A percentile compares a stretch with the other conserved stretches of the same genome.
These are phyloP conservation scores for Metrosideros polymorpha DNA, from an alignment of 441 rosid species.

Conservation along the genomic window DNA sequence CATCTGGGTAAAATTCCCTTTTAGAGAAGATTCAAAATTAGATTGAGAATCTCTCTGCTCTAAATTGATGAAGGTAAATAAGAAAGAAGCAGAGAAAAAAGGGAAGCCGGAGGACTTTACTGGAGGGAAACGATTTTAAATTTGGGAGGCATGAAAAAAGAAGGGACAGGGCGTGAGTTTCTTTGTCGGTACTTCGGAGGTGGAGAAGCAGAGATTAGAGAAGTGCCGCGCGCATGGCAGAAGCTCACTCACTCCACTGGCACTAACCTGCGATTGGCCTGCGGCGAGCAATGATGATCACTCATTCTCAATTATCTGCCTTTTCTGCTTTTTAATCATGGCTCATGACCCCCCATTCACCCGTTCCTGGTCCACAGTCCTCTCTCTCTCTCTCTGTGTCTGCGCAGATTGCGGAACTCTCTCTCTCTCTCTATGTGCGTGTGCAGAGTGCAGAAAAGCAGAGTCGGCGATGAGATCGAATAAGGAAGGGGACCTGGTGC, in stretches of 20 bases:
- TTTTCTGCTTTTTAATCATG: constrained; percentile 1
- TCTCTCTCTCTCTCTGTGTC: neutral
- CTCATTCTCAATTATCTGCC: neutral
- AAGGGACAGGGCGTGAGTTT: neutral
- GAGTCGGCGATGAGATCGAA: neutral
- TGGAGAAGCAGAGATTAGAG: neutral
- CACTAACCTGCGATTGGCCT: neutral
- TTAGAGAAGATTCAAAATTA: neutral
- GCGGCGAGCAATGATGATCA: neutral
- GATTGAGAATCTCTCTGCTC: neutral
- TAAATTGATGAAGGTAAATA: neutral
- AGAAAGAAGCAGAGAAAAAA: no score
- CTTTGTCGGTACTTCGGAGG: neutral
- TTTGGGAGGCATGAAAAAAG: neutral
- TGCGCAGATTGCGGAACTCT: constrained; percentile 1
- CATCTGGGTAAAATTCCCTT: neutral
- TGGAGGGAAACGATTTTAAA: neutral
- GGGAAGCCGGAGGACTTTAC: neutral
- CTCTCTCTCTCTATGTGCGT: neutral
- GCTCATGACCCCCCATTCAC: neutral
- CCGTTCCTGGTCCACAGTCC: neutral
- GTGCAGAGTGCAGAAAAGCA: constrained; percentile 1
- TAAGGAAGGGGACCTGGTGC: neutral
- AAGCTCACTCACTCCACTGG: neutral
- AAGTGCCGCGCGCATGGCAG: neutral